Evolutionary conservation across 2,329 filamentous ascomycete species (phyloP).

Genomic region (Trichoderma sp.): DNA sequence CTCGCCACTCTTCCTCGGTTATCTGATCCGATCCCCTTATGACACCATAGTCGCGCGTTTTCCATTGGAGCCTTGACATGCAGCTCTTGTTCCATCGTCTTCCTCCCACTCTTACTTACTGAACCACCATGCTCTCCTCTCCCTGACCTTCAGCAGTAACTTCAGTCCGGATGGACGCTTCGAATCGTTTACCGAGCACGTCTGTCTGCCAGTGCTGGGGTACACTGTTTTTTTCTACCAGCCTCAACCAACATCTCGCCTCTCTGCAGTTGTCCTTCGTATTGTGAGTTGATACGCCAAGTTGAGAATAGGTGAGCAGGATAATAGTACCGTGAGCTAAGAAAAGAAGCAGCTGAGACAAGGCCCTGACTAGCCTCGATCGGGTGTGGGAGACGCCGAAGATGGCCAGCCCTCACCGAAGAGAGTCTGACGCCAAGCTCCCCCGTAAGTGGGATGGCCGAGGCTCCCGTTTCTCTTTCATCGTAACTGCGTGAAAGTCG

Average conservation of each 20-base stretch:
- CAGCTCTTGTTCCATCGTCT: background rate
- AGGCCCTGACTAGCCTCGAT: background rate
- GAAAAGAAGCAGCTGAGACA: background rate
- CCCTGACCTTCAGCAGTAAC: background rate
- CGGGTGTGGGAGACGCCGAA: constrained; percentile 26
- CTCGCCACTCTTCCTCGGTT: too few species aligned
- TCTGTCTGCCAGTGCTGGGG: background rate
- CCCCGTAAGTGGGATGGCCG: constrained; percentile 23
- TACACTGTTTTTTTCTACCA: too few species aligned
- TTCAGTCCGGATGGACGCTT: background rate
- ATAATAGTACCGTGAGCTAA: background rate
- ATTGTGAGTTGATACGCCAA: background rate
- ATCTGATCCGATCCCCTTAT: background rate
- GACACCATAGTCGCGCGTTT: background rate
- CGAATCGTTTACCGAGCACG: background rate
- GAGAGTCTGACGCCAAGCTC: background rate
- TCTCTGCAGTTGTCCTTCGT: too few species aligned
- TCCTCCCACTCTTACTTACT: too few species aligned
- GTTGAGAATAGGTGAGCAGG: background rate
- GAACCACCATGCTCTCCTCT: too few species aligned
- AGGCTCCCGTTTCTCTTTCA: too few species aligned
- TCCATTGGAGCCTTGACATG: background rate
- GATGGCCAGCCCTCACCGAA: background rate
- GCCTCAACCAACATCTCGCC: too few species aligned
- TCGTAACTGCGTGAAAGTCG: too few species aligned